Evolutionary conservation across 179 eudicot species (phyloP), one percentile per base, ranked within the genome.

Genomic region (Drosera spatulata): DNA sequence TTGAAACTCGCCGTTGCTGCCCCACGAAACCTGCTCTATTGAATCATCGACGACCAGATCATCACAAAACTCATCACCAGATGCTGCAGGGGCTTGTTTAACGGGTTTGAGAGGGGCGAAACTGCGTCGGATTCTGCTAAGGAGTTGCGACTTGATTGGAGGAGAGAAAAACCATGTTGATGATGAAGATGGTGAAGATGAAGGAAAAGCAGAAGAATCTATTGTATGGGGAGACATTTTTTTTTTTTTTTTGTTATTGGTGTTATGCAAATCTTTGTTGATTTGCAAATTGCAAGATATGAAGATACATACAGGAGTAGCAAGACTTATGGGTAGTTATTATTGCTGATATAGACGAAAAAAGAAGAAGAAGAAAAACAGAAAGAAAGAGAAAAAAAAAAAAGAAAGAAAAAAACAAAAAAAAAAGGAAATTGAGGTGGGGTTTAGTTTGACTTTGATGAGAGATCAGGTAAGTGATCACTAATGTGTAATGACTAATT

Each of bases 101-200:
- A 11, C 10, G 44, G 43, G 22, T 14, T 45, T 62, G 14, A 39
- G 47, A 55, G 42, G 5, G 33, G 43, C 50, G 46, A 4, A 39
- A 5, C 61, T 43, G 45, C 45, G 61, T 2, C 39, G 51, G 50
- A 59, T 43, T 22, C 50, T 33, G 37, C 37, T 22, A 4, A n/a
- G 45, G 50, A 59, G 45, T 44, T 13, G 43, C 37, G 39, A 55
- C 9, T 49, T 61, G 43, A 50, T 48, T 5, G 56, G 11, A 10
- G 38, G 47, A 46, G 45, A 51, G 44, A 45, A 46, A 22, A 43
- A 2, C 6, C 5, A 43, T 7, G 6, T 4, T 43, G 45, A 43
- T 43, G 45, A 43, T 4, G 33, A 22, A 11, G 61, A 59, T 22
- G 54, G 14, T n/a, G n/a, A 10, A 49, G 49, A 47, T 3, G 77